Evolutionary conservation across 2,329 filamentous ascomycete genomes (phyloP).

Genomic region (Colletotrichum phormii): DNA sequence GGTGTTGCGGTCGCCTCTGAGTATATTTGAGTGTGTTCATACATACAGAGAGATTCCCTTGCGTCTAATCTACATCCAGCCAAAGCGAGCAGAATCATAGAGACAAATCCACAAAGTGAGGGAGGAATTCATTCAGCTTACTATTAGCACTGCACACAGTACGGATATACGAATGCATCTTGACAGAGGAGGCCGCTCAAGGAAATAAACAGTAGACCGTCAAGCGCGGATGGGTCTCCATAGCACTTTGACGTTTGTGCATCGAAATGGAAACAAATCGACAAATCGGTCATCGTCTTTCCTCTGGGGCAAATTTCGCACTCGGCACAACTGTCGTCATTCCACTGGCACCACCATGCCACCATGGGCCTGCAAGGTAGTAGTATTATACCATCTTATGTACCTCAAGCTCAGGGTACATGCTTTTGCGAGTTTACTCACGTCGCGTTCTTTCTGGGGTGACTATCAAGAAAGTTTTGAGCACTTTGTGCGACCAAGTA

Average conservation of each 20-base stretch:
- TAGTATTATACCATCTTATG: background rate
- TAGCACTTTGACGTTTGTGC: background rate
- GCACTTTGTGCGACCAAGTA: background rate
- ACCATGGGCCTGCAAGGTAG: background rate
- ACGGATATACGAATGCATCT: too few relatives aligned
- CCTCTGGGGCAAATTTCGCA: background rate
- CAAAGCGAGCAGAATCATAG: background rate
- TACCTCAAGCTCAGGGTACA: background rate
- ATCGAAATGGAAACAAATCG: conserved; percentile 9
- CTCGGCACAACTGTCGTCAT: background rate
- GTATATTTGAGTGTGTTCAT: background rate
- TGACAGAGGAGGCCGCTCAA: background rate
- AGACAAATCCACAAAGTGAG: background rate
- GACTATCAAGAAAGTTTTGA: background rate
- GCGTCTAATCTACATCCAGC: background rate
- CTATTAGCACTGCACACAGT: too few relatives aligned
- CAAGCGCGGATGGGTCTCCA: background rate
- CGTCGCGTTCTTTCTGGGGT: background rate
- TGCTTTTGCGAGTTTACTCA: background rate
- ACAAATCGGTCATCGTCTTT: background rate
- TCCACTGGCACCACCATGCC: background rate
- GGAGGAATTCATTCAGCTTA: too few relatives aligned
- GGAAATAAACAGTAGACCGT: background rate
- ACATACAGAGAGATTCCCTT: background rate
- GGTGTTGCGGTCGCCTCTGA: background rate